Percentiles rank a stretch among this genome's conserved stretches.
Evolutionary conservation across 306 rosid genomes (phyloP).

Genomic region (Canavalia ensiformis): DNA sequence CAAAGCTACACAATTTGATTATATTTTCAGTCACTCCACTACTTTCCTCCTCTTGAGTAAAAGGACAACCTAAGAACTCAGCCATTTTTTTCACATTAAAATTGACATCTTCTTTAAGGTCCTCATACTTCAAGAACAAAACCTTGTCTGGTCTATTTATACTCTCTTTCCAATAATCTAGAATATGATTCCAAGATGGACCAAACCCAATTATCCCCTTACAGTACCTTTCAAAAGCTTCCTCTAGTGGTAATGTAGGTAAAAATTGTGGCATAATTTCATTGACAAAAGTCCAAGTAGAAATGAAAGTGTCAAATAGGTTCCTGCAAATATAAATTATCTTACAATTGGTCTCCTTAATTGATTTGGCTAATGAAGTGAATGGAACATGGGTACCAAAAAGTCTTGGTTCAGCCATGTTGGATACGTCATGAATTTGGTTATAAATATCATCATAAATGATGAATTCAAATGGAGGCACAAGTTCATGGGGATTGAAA

Average conservation of each 20-base stretch:
- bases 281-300: not conserved
- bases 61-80: not conserved
- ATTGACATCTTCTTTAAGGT: conserved; percentile 10
- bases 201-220: not conserved
- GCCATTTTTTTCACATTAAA: conserved; percentile 7
- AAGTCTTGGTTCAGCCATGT: not conserved
- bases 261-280: not conserved
- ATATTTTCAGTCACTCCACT: not conserved
- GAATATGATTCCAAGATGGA: conserved; percentile 9
- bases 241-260: not conserved
- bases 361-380: not conserved
- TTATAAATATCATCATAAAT: not conserved
- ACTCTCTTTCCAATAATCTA: conserved; percentile 6
- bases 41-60: not conserved
- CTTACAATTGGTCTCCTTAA: not conserved
- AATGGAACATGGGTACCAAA: conserved; percentile 22
- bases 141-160: not conserved
- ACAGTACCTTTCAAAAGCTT: conserved; percentile 18
- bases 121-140: conserved; percentile 13
- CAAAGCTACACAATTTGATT: conserved; percentile 45
- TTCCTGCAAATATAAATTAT: conserved; percentile 12
- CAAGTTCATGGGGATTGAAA: conserved; percentile 19
- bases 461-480: not conserved
- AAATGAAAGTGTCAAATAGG: not conserved
- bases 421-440: not conserved